Evolutionary conservation across 345 rosid species (phyloP), one percentile per base, ranked within the genome.

Genomic region (Populus deltoides): DNA sequence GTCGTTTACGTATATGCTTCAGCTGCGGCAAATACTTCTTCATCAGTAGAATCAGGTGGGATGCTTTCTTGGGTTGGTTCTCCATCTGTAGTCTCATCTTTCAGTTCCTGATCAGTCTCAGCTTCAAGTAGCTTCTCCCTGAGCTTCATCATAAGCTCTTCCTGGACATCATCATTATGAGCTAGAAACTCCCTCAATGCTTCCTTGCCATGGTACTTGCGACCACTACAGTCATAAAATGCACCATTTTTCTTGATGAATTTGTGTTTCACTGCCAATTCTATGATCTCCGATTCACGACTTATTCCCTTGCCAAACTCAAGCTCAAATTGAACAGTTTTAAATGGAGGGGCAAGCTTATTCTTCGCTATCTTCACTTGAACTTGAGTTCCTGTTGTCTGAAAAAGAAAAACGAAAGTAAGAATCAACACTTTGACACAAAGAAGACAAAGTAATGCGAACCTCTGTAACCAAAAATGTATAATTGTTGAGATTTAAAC

Each of bases 241-340:
- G 93, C 29, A 49, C 86, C 95, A 38, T 87, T 84, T 79, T 83
- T 92, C 3, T 86, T 63, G 7, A 93, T 68, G n/a, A 94, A 84
- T 75, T 94, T 92, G 85, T 94, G 88, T 78, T 90, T 92, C 63
- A 91, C n/a, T 27, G 91, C 94, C 73, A 92, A 82, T 0, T 92
- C 95, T 67, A 92, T 89, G 77, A 97, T 83, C 89, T 97, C 97
- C 0, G 91, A 81, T 69, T 77, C 87, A 69, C 88, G 88, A 78
- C 90, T 85, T 81, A 97, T 97, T 78, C 99, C 99, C 86, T 90
- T 97, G 62, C 99, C 99, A 73, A 94, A 97, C 82, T 90, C 96
- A 20, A 97, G 95, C 83, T 92, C 99, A 81, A 94, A 97, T 72
- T 87, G 87, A 5, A 88, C 94, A 5, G 91, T 90, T 86, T 85